Conservation (phyloP, 148 eudicot genomes). For the Rhododendron kiyosumense region DNA sequence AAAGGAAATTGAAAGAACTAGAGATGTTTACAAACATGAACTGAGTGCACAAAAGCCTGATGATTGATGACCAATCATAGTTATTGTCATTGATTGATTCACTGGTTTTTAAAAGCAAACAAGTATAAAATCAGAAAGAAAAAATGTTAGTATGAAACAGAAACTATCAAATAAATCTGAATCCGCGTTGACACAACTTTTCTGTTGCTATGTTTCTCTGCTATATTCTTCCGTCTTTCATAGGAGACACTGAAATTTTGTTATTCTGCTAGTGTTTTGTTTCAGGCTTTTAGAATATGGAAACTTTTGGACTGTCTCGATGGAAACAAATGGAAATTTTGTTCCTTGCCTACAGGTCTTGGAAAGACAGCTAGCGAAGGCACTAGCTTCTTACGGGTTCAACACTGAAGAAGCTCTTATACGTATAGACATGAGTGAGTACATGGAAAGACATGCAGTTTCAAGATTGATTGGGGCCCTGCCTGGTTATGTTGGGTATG, state of each 20-base stretch:
- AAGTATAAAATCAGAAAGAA: neutral
- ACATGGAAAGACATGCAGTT: constrained; percentile 85
- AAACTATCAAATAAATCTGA: neutral
- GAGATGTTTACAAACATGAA: neutral
- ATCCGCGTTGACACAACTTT: neutral
- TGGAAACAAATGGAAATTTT: neutral
- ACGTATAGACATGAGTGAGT: constrained; percentile 90
- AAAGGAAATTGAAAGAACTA: neutral
- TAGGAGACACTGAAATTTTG: neutral
- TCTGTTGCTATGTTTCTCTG: neutral
- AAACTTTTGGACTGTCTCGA: neutral
- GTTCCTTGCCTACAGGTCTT: constrained; percentile 57
- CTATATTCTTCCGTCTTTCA: neutral
- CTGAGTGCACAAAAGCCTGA: neutral
- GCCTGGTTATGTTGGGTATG: constrained; percentile 89
- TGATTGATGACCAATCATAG: neutral
- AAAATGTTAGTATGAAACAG: neutral
- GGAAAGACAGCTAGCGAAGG: constrained; percentile 87
- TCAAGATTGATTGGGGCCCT: constrained; percentile 73
- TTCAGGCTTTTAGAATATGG: neutral
- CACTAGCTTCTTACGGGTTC: constrained; percentile 64
- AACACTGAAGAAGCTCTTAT: constrained; percentile 88
- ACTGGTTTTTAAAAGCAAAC: too few species aligned
- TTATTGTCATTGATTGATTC: neutral
- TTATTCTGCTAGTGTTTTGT: neutral